Evolutionary conservation across 441 rosid species (phyloP).

Genomic region (Theobroma grandiflorum): DNA sequence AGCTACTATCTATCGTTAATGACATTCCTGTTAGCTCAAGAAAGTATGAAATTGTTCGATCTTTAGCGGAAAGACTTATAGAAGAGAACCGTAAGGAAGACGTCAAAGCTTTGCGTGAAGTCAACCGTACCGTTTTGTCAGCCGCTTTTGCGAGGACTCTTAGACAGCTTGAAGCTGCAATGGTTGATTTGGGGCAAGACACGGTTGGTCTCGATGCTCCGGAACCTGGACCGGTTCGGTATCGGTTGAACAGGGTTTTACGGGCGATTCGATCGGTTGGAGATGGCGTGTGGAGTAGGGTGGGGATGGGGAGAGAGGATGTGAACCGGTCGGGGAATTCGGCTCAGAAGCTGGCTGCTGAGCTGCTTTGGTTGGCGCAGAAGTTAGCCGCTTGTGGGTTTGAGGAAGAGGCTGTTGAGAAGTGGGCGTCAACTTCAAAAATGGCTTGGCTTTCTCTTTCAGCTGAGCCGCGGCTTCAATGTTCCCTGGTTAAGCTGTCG

Average conservation of each 20-base stretch:
- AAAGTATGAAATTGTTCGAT: conserved; percentile 74
- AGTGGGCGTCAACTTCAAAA: conserved; percentile 84
- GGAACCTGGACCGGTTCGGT: conserved; percentile 33
- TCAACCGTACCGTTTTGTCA: conserved; percentile 64
- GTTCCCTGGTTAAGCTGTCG: conserved; percentile 68
- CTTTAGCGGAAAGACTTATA: conserved; percentile 74
- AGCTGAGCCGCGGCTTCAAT: conserved; percentile 76
- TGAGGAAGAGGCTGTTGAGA: conserved; percentile 69
- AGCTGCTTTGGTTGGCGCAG: conserved; percentile 82
- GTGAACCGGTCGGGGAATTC: conserved; percentile 40
- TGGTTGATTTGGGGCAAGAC: conserved; percentile 42
- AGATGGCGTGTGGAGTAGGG: conserved; percentile 40
- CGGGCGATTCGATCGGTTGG: conserved; percentile 51
- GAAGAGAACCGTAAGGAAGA: conserved; percentile 70
- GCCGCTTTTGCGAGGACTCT: conserved; percentile 73
- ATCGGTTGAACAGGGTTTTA: conserved; percentile 52
- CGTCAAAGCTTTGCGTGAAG: conserved; percentile 48
- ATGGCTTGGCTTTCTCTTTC: conserved; percentile 71
- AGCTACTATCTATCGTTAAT: conserved; percentile 58
- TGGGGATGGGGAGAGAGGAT: conserved; percentile 47
- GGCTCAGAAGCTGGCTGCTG: conserved; percentile 87
- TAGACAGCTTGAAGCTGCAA: conserved; percentile 55
- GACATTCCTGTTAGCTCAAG: conserved; percentile 80
- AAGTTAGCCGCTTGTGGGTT: conserved; percentile 72
- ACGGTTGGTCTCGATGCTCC: conserved; percentile 30